Evolutionary conservation across 2,329 filamentous ascomycete genomes (phyloP).

Genomic region (Penicillium sp.): DNA sequence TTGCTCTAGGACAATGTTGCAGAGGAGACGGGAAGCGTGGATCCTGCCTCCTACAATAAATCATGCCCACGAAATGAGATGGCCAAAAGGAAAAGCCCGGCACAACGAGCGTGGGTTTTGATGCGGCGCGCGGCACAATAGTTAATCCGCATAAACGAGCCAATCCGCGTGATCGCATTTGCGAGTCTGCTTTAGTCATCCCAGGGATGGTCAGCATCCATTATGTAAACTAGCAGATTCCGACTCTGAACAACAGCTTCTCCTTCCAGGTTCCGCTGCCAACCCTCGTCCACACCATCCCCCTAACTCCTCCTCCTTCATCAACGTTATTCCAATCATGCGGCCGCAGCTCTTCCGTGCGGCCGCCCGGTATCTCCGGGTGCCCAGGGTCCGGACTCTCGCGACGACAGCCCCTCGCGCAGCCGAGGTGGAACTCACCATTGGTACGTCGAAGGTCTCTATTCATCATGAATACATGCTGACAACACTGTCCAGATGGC

Average conservation of each 20-base stretch:
- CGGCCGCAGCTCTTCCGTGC: constrained; percentile 63
- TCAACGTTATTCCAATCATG: constrained; percentile 49
- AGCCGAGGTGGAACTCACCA: constrained; percentile 94
- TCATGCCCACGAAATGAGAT: constrained; percentile 58
- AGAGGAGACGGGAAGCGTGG: constrained; percentile 57
- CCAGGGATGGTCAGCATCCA: constrained; percentile 26
- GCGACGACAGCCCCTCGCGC: constrained; percentile 72
- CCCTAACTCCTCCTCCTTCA: constrained; percentile 17
- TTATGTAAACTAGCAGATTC: constrained; percentile 35
- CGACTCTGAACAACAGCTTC: constrained; percentile 28
- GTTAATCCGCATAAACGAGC: constrained; percentile 33
- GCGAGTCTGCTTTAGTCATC: constrained; percentile 27
- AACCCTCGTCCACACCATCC: constrained; percentile 16
- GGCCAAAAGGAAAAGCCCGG: constrained; percentile 38
- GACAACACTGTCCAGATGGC: constrained; percentile 63
- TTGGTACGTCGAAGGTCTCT: constrained; percentile 68
- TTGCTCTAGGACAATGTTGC: constrained; percentile 59
- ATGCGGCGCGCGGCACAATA: constrained; percentile 26
- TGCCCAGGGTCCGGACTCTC: constrained; percentile 67
- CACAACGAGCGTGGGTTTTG: constrained; percentile 22
- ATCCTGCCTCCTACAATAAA: constrained; percentile 63
- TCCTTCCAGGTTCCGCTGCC: constrained; percentile 21
- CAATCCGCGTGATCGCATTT: constrained; percentile 43
- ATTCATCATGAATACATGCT: constrained; percentile 46
- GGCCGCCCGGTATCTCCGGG: constrained; percentile 56